Conservation (phyloP, 441 rosid species). For the Syzygium malaccense region DNA sequence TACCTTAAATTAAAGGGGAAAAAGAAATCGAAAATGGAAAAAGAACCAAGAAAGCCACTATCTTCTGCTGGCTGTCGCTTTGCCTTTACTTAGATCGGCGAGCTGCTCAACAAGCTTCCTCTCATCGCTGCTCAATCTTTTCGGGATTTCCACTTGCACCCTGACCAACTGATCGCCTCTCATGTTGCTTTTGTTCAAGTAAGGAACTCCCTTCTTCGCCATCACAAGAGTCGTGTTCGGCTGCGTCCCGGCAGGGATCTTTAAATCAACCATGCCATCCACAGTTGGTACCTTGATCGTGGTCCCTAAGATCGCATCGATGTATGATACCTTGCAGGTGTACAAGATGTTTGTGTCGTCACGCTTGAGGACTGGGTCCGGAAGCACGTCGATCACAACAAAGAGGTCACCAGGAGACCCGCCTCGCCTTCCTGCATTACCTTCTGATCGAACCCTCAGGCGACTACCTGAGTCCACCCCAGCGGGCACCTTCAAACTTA, state of each 20-base stretch:
- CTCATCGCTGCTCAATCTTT: slow-evolving; percentile 80
- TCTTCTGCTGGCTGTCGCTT: slow-evolving; percentile 68
- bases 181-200: slow-evolving; percentile 75
- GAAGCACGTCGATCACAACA: slow-evolving; percentile 73
- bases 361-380: slow-evolving; percentile 80
- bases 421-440: slow-evolving; percentile 88
- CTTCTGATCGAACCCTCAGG: slow-evolving; percentile 86
- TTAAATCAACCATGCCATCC: slow-evolving; percentile 89
- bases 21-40: background rate
- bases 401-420: slow-evolving; percentile 92
- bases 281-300: slow-evolving; percentile 83
- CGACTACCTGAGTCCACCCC: slow-evolving; percentile 96
- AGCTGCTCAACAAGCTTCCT: slow-evolving; percentile 84
- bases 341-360: slow-evolving; percentile 79
- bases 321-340: slow-evolving; percentile 81
- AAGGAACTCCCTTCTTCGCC: slow-evolving; percentile 92
- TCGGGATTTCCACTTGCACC: slow-evolving; percentile 93
- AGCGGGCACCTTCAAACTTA: slow-evolving; percentile 87
- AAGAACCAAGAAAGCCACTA: slow-evolving; percentile 16
- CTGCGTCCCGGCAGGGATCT: slow-evolving; percentile 90
- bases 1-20: background rate
- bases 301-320: slow-evolving; percentile 89
- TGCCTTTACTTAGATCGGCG: slow-evolving; percentile 82
- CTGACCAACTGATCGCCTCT: slow-evolving; percentile 97
- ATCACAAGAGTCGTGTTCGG: slow-evolving; percentile 88